Percentiles rank a stretch among this genome's conserved stretches.
Conservation (phyloP, 2,329 filamentous ascomycete genomes). For the Capronia epimyces region DNA sequence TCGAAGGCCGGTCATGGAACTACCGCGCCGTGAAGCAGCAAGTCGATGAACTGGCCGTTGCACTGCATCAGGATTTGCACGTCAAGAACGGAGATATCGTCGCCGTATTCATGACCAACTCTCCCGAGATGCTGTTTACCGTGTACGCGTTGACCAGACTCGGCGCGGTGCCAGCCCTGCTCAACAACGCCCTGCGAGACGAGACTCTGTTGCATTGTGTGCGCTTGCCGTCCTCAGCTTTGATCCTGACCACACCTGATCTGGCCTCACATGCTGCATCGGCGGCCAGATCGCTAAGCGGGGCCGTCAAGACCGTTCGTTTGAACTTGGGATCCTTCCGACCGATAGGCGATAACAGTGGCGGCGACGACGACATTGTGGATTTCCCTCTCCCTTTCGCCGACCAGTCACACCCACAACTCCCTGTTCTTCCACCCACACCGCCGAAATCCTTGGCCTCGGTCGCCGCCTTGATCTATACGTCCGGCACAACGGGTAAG, state of each 20-base stretch:
- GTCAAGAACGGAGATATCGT: slow-evolving; percentile 41
- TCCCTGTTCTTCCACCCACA: slow-evolving; percentile 12
- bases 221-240: slow-evolving; percentile 38
- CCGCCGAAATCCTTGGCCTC: slow-evolving; percentile 32
- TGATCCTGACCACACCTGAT: slow-evolving; percentile 44
- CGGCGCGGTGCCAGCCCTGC: slow-evolving; percentile 42
- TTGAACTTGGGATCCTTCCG: slow-evolving; percentile 22
- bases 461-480: slow-evolving; percentile 42
- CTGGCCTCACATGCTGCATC: slow-evolving; percentile 31
- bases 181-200: slow-evolving; percentile 47
- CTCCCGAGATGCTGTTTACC: slow-evolving; percentile 45
- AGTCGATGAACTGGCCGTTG: slow-evolving; percentile 42
- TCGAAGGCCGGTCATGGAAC: slow-evolving; percentile 46
- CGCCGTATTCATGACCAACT: slow-evolving; percentile 46
- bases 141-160: slow-evolving; percentile 45
- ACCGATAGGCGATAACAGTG: slow-evolving; percentile 17
- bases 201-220: slow-evolving; percentile 44
- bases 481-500: slow-evolving; percentile 41
- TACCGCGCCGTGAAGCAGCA: slow-evolving; percentile 38
- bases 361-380: slow-evolving; percentile 29
- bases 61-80: slow-evolving; percentile 35
- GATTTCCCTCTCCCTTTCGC: slow-evolving; percentile 15
- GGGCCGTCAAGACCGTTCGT: slow-evolving; percentile 23
- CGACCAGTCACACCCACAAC: slow-evolving; percentile 6
- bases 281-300: slow-evolving; percentile 24